Conservation (phyloP, 805 yeast genomes). For the Metschnikowia kunwiensis region DNA sequence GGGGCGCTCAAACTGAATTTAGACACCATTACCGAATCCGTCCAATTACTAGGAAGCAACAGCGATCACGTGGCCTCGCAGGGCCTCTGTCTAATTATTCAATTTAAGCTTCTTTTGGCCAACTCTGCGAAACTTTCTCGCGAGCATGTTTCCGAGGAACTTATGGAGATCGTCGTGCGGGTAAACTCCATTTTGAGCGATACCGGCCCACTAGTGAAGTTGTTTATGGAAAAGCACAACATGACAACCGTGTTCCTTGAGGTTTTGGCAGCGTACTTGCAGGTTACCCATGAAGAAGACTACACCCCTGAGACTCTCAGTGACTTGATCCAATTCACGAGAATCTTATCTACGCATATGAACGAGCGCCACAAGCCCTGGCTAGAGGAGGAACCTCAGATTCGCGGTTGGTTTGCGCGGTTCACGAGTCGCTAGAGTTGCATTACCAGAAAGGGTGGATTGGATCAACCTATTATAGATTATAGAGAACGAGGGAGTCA, state of each 20-base stretch:
- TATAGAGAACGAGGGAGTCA: no score
- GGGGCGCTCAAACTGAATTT: slow-evolving; percentile 1
- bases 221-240: slow-evolving; percentile 2
- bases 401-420: no score
- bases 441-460: no score
- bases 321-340: slow-evolving; percentile 10
- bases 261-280: slow-evolving; percentile 8
- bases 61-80: slow-evolving; percentile 3
- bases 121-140: background rate
- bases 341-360: slow-evolving; percentile 3
- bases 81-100: slow-evolving; percentile 1
- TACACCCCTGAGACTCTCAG: slow-evolving; percentile 6
- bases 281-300: slow-evolving; percentile 1
- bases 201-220: slow-evolving; percentile 1
- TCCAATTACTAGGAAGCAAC: background rate
- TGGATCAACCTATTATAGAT: no score
- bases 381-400: no score
- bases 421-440: background rate
- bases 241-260: slow-evolving; percentile 7
- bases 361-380: slow-evolving; percentile 1
- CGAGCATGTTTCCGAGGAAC: slow-evolving; percentile 2
- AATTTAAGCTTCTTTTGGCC: slow-evolving; percentile 6
- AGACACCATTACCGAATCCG: background rate
- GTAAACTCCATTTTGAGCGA: slow-evolving; percentile 3
- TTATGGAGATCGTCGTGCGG: slow-evolving; percentile 4